phyloP scores from a whole-genome alignment of 169 alveolate genomes.

The Toxoplasma gondii region DNA sequence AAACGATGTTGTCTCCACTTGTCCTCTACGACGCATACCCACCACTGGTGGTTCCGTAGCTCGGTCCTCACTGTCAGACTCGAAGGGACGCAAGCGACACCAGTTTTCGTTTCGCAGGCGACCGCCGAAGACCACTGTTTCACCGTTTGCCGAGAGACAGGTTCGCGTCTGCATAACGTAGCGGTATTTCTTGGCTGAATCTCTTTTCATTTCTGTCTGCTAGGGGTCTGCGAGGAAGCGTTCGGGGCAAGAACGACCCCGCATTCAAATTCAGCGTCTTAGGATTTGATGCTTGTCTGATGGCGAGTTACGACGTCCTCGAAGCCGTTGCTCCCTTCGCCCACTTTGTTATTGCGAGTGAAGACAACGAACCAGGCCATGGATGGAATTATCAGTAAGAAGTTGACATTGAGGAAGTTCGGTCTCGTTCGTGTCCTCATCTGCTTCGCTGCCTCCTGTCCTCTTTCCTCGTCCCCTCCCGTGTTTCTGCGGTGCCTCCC shows the following conservation, averaged over 20 bases:
- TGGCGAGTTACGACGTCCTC: conserved; percentile 75
- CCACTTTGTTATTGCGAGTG: conserved; percentile 75
- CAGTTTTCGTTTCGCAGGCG: too few species aligned
- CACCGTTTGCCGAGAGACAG: too few species aligned
- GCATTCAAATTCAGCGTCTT: conserved; percentile 71
- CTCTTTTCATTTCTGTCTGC: neutral
- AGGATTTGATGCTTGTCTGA: conserved; percentile 79
- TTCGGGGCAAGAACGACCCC: conserved; percentile 48
- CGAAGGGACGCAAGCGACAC: too few species aligned
- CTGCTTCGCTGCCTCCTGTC: neutral
- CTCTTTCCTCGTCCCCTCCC: neutral
- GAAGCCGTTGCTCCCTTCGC: conserved; percentile 75
- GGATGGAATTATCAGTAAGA: conserved; percentile 77
- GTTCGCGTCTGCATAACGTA: too few species aligned
- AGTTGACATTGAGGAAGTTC: neutral
- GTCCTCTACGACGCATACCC: too few species aligned
- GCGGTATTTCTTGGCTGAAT: neutral
- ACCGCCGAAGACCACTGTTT: too few species aligned
- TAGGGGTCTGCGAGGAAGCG: conserved; percentile 68
- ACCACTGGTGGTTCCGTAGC: too few species aligned
- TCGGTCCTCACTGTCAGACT: too few species aligned
- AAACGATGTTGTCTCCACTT: too few species aligned
- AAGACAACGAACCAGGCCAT: conserved; percentile 79
- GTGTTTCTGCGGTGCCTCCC: neutral
- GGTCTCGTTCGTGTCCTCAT: neutral